Conservation (phyloP, 495 filamentous ascomycete species). For the Hypoxylon perforatum region DNA sequence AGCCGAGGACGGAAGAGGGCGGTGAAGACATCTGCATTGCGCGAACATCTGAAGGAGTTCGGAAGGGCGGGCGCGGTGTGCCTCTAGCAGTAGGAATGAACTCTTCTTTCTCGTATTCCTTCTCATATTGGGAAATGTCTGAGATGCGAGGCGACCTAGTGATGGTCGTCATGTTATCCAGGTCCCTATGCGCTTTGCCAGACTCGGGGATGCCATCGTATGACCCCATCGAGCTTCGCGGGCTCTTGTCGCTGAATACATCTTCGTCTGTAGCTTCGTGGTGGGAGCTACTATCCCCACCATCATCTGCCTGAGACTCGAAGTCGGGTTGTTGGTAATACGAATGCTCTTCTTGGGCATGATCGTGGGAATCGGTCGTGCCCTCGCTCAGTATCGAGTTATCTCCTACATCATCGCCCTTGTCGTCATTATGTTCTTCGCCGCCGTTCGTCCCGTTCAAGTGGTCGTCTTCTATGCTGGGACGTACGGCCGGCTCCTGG, state of each 20-base stretch:
- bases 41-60: constrained; percentile 77
- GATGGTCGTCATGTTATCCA: constrained; percentile 48
- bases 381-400: constrained; percentile 48
- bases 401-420: constrained; percentile 37
- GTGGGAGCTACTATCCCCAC: constrained; percentile 53
- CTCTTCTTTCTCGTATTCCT: constrained; percentile 55
- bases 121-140: constrained; percentile 53
- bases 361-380: constrained; percentile 45
- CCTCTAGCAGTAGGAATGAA: constrained; percentile 54
- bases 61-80: constrained; percentile 54
- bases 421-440: constrained; percentile 14
- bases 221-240: constrained; percentile 59
- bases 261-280: constrained; percentile 64
- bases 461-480: constrained; percentile 28
- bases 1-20: constrained; percentile 59
- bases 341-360: constrained; percentile 30
- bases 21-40: constrained; percentile 83
- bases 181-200: constrained; percentile 28
- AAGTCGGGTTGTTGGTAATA: constrained; percentile 39
- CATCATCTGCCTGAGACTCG: constrained; percentile 42
- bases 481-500: constrained; percentile 16
- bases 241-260: constrained; percentile 64
- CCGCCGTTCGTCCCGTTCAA: constrained; percentile 2
- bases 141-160: constrained; percentile 57
- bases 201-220: constrained; percentile 45